Conservation (phyloP, 2,329 filamentous ascomycete species). For the Helminthosporium solani region DNA sequence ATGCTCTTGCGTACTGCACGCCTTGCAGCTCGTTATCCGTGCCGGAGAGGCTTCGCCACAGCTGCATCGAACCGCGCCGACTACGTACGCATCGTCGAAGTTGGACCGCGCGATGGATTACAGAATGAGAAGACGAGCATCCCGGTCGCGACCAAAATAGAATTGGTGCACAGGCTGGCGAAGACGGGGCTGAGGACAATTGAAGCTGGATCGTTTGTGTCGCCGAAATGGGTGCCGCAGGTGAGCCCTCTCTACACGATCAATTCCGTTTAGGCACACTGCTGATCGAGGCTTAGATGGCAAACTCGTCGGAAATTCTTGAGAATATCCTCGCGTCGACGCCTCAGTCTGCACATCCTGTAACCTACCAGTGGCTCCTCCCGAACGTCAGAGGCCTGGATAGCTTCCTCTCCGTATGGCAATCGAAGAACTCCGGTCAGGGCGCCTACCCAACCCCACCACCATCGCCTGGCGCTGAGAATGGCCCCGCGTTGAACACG, state of each 20-base stretch:
- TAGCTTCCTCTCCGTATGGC: constrained; percentile 58
- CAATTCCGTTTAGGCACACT: background rate
- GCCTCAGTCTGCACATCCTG: constrained; percentile 53
- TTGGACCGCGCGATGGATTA: constrained; percentile 81
- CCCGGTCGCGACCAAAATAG: constrained; percentile 70
- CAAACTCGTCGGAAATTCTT: constrained; percentile 73
- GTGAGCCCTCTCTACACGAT: constrained; percentile 42
- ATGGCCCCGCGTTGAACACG: constrained; percentile 45
- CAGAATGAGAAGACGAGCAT: constrained; percentile 79
- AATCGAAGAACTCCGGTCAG: constrained; percentile 41
- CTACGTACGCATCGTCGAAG: constrained; percentile 69
- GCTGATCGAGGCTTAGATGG: constrained; percentile 60
- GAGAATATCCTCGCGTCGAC: constrained; percentile 63
- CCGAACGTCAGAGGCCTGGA: constrained; percentile 74
- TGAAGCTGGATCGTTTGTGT: constrained; percentile 79
- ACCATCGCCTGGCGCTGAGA: constrained; percentile 38
- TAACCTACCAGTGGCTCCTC: constrained; percentile 78
- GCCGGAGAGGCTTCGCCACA: constrained; percentile 33
- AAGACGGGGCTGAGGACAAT: constrained; percentile 70
- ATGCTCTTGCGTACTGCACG: constrained; percentile 34
- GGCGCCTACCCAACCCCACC: constrained; percentile 53
- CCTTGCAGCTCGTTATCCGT: constrained; percentile 38
- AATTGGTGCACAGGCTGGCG: constrained; percentile 69
- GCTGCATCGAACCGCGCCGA: constrained; percentile 39
- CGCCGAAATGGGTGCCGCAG: constrained; percentile 83